Evolutionary conservation across 2,329 filamentous ascomycete species (phyloP).

Genomic region (Rhynchosporium secalis): DNA sequence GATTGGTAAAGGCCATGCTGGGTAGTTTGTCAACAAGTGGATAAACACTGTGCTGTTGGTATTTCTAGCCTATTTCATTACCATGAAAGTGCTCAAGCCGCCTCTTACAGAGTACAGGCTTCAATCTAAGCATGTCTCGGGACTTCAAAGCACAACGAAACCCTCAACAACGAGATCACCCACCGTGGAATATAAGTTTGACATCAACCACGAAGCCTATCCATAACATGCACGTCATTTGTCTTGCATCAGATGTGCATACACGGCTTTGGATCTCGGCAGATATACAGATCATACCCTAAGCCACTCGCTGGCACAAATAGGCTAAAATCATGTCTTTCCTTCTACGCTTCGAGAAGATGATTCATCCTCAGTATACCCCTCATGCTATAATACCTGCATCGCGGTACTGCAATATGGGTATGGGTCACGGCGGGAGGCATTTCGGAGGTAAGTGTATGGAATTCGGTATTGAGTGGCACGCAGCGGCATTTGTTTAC

Average conservation of each 20-base stretch:
- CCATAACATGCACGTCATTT: background rate
- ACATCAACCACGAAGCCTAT: background rate
- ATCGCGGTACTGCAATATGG: background rate
- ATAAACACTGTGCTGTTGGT: too few species aligned
- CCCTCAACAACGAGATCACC: background rate
- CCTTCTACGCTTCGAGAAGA: background rate
- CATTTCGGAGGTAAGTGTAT: background rate
- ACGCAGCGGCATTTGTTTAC: too few species aligned
- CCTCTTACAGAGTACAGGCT: background rate
- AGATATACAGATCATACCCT: background rate
- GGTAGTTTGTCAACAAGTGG: too few species aligned
- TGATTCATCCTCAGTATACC: background rate
- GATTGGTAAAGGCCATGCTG: too few species aligned
- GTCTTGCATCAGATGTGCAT: background rate
- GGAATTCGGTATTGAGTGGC: background rate
- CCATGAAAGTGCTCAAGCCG: background rate
- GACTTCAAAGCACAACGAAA: background rate
- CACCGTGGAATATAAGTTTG: too few species aligned
- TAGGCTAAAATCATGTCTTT: background rate
- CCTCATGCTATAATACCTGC: background rate
- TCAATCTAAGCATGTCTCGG: background rate
- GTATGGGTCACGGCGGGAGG: background rate
- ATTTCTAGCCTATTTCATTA: background rate
- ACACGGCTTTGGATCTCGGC: background rate
- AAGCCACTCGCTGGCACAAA: background rate